Evolutionary conservation across 139 green algal genomes (phyloP).

Genomic region (Chlorella sp.): DNA sequence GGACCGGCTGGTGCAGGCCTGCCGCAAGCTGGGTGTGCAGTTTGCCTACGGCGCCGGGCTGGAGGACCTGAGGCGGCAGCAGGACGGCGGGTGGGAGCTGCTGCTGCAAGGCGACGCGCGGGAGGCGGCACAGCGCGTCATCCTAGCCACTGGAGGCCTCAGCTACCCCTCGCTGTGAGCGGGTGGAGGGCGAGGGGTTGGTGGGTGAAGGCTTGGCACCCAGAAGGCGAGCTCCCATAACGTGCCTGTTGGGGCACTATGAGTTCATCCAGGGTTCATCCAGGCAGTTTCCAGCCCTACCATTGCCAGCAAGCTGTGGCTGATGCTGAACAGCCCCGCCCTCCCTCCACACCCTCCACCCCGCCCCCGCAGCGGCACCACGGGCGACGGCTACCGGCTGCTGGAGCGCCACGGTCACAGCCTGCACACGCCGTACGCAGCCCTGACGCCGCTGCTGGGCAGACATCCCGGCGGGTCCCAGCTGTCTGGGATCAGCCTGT

Average conservation of each 20-base stretch:
- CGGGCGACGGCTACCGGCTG: constrained; percentile 74
- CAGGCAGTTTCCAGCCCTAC: too few relatives aligned
- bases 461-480: constrained; percentile 66
- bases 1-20: constrained; percentile 72
- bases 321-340: too few relatives aligned
- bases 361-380: constrained; percentile 63
- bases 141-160: constrained; percentile 81
- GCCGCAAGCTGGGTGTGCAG: constrained; percentile 47
- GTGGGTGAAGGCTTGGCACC: too few relatives aligned
- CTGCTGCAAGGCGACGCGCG: constrained; percentile 2
- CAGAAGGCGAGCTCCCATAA: too few relatives aligned
- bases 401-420: constrained; percentile 65
- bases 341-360: too few relatives aligned
- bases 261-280: too few relatives aligned
- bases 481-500: constrained; percentile 71
- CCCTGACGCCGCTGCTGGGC: constrained; percentile 86
- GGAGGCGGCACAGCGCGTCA: constrained; percentile 32
- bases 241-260: too few relatives aligned
- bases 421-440: constrained; percentile 74
- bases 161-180: constrained; percentile 77
- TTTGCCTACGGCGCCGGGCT: constrained; percentile 57
- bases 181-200: too few relatives aligned
- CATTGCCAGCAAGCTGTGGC: too few relatives aligned
- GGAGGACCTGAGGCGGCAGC: constrained; percentile 35
- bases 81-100: constrained; percentile 16